Conservation (phyloP, 495 filamentous ascomycete genomes). For the Aspergillus saccharolyticus region DNA sequence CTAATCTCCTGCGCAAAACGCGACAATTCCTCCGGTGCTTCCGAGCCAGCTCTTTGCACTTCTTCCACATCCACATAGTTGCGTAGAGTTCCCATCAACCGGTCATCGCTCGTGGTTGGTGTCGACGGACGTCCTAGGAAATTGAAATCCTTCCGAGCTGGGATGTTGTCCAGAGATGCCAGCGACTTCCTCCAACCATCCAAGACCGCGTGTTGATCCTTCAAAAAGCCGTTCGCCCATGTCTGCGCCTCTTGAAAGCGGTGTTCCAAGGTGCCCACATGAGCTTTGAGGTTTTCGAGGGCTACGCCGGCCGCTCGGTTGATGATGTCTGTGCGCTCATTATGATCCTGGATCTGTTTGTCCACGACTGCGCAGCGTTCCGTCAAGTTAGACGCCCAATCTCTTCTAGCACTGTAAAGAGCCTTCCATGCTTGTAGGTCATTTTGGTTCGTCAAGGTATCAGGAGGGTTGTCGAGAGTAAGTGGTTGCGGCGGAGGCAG, state of each 20-base stretch:
- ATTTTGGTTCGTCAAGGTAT: constrained; percentile 65
- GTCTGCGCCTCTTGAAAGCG: constrained; percentile 66
- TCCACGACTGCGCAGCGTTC: constrained; percentile 59
- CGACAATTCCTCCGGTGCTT: constrained; percentile 42
- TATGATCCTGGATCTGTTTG: constrained; percentile 44
- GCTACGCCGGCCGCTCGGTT: constrained; percentile 69
- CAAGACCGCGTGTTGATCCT: constrained; percentile 62
- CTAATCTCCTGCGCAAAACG: constrained; percentile 49
- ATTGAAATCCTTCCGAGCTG: constrained; percentile 53
- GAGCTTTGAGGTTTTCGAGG: constrained; percentile 73
- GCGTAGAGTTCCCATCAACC: constrained; percentile 51
- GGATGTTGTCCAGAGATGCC: constrained; percentile 55
- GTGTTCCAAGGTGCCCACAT: constrained; percentile 66
- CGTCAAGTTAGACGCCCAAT: constrained; percentile 68
- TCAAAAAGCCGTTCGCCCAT: constrained; percentile 65
- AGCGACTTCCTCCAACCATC: constrained; percentile 66
- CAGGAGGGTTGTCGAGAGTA: constrained; percentile 56
- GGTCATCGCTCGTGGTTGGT: constrained; percentile 33
- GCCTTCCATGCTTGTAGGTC: constrained; percentile 77
- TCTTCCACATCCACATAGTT: constrained; percentile 66
- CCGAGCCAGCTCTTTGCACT: constrained; percentile 57
- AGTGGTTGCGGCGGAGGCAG: constrained; percentile 56
- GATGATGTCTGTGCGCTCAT: constrained; percentile 66
- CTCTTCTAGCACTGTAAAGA: constrained; percentile 65
- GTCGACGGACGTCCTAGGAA: constrained; percentile 45